These are phyloP conservation scores for Malus hybrid DNA, from an alignment of 331 rosid genomes.

Conservation along the genomic window DNA sequence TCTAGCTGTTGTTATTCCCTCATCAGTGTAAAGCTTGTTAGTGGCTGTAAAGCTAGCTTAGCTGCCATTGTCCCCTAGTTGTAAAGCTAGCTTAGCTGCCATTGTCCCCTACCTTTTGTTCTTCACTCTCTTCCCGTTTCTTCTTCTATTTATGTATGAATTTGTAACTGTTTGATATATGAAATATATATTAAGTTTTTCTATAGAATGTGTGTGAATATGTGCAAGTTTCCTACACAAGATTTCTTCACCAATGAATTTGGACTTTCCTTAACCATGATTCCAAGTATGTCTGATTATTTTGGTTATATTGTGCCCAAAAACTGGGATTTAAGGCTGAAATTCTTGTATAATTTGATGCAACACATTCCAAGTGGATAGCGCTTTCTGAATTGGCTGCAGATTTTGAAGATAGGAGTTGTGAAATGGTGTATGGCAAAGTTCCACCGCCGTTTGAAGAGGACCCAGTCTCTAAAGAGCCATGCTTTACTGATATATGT, in stretches of 20 bases:
- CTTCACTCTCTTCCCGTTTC: too few relatives aligned
- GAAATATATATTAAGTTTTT: too few relatives aligned
- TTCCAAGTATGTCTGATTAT: slow-evolving; percentile 54
- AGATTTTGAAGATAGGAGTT: slow-evolving; percentile 98
- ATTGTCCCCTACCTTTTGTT: too few relatives aligned
- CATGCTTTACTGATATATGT: slow-evolving; percentile 71
- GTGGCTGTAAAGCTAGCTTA: too few relatives aligned
- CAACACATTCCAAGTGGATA: background rate
- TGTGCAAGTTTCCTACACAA: slow-evolving; percentile 98
- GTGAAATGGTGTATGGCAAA: slow-evolving; percentile 96
- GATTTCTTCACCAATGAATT: slow-evolving; percentile 95
- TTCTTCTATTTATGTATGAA: too few relatives aligned
- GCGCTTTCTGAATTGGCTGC: background rate
- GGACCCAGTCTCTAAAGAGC: slow-evolving; percentile 79
- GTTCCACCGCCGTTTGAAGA: slow-evolving; percentile 75
- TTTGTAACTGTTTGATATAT: too few relatives aligned
- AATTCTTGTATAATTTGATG: background rate
- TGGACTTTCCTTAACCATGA: slow-evolving; percentile 96
- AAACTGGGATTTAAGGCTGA: background rate
- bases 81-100: too few relatives aligned
- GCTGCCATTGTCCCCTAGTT: too few relatives aligned
- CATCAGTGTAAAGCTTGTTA: too few relatives aligned
- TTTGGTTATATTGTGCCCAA: background rate
- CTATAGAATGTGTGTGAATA: slow-evolving; percentile 95
- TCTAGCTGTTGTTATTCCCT: too few relatives aligned